Evolutionary conservation across 352 stramenopile genomes (phyloP).

Genomic region (Discostella stelligera): DNA sequence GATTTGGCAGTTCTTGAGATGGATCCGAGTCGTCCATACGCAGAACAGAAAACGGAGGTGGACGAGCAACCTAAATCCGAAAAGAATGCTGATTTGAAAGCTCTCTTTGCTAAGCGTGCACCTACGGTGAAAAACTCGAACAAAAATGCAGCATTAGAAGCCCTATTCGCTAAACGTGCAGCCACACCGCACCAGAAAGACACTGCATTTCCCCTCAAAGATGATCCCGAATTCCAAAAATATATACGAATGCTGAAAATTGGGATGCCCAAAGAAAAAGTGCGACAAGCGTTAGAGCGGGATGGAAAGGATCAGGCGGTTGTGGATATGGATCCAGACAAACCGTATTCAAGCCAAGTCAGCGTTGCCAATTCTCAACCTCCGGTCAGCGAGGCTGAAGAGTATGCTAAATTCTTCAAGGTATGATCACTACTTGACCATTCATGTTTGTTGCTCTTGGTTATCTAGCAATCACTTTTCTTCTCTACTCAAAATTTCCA

Average conservation of each 20-base stretch:
- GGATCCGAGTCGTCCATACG: conserved; percentile 40
- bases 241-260: conserved; percentile 84
- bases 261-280: conserved; percentile 86
- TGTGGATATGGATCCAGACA: conserved; percentile 67
- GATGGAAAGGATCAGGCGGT: conserved; percentile 83
- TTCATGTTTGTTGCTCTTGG: background rate
- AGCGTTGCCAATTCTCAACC: conserved; percentile 15
- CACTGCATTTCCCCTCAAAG: conserved; percentile 34
- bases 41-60: conserved; percentile 27
- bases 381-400: conserved; percentile 56
- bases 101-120: conserved; percentile 14
- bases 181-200: conserved; percentile 5
- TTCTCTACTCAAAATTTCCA: background rate
- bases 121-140: conserved; percentile 13
- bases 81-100: conserved; percentile 18
- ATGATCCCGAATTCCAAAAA: conserved; percentile 68
- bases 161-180: conserved; percentile 39
- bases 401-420: conserved; percentile 87
- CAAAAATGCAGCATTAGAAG: conserved; percentile 36
- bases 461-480: background rate
- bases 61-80: conserved; percentile 8
- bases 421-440: conserved; percentile 72
- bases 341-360: conserved; percentile 45
- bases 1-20: conserved; percentile 53
- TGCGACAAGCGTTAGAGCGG: conserved; percentile 89